A percentile compares a stretch with the other conserved stretches of the same genome.
Conservation (phyloP, 441 rosid genomes). For the Croton setiger region DNA sequence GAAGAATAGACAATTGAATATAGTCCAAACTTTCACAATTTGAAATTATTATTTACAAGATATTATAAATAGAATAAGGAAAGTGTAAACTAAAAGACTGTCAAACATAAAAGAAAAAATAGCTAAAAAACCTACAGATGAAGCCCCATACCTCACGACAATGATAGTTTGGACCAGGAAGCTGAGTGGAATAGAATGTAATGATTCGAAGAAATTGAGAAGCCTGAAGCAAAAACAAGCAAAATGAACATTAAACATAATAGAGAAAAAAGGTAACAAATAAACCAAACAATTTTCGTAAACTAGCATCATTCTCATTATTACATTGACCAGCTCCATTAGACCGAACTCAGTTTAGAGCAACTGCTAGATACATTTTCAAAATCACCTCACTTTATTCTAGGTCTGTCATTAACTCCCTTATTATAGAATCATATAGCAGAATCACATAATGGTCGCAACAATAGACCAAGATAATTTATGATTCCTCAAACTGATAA, state of each 20-base stretch:
- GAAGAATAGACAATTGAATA: constrained; percentile 11
- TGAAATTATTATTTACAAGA: background rate
- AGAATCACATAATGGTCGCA: background rate
- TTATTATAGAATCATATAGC: background rate
- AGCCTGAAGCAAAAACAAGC: constrained; percentile 44
- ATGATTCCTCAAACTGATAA: constrained; percentile 1
- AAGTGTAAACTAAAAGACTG: background rate
- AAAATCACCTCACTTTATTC: background rate
- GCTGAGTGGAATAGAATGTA: constrained; percentile 95
- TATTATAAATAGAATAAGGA: background rate
- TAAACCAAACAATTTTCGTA: background rate
- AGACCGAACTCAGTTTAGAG: background rate
- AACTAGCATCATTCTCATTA: background rate
- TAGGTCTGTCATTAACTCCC: background rate
- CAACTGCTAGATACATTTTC: background rate
- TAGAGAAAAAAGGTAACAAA: background rate
- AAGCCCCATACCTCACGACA: constrained; percentile 75
- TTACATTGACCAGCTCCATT: background rate
- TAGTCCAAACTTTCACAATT: background rate
- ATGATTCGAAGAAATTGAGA: constrained; percentile 81
- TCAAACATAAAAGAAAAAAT: constrained; percentile 3
- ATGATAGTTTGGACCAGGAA: constrained; percentile 99
- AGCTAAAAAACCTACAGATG: background rate
- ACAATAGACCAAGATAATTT: background rate
- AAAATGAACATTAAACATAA: constrained; percentile 13